Evolutionary conservation across 2,329 filamentous ascomycete genomes (phyloP).

Genomic region (Alternaria triticina): DNA sequence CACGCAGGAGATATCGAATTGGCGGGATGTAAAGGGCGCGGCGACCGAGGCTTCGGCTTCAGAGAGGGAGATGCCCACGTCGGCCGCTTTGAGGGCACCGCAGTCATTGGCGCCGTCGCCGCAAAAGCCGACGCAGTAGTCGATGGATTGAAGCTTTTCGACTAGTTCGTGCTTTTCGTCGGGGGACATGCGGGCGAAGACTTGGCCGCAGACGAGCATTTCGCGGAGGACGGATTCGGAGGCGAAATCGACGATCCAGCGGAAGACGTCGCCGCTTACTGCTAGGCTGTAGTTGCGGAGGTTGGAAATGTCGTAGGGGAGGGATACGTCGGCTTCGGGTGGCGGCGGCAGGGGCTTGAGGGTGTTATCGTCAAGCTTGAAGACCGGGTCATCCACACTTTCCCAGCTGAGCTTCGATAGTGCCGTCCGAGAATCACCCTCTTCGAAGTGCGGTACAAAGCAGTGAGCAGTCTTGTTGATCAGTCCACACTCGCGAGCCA

Average conservation of each 20-base stretch:
- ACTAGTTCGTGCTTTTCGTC: conserved; percentile 98
- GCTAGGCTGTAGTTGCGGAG: conserved; percentile 87
- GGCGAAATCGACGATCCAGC: conserved; percentile 94
- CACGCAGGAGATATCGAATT: conserved; percentile 97
- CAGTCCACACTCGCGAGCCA: conserved; percentile 86
- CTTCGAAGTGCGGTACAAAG: conserved; percentile 86
- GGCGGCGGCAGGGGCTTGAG: conserved; percentile 78
- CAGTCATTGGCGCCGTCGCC: conserved; percentile 98
- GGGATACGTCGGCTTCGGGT: conserved; percentile 75
- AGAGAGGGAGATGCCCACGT: conserved; percentile 95
- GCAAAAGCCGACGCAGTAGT: conserved; percentile 95
- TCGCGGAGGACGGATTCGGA: conserved; percentile 78
- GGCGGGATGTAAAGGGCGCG: conserved; percentile 93
- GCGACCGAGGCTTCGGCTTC: conserved; percentile 97
- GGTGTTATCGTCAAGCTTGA: conserved; percentile 78
- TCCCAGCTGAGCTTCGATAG: conserved; percentile 84
- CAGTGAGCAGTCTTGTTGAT: conserved; percentile 83
- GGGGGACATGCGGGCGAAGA: conserved; percentile 97
- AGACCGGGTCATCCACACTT: conserved; percentile 85
- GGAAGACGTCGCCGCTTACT: conserved; percentile 90
- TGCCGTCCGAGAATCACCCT: conserved; percentile 77
- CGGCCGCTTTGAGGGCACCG: conserved; percentile 92
- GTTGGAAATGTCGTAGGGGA: conserved; percentile 84
- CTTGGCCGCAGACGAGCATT: conserved; percentile 90
- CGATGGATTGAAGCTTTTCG: conserved; percentile 94